These are phyloP conservation scores for Castanea mollissima DNA, from an alignment of 306 rosid species.

Conservation along the genomic window DNA sequence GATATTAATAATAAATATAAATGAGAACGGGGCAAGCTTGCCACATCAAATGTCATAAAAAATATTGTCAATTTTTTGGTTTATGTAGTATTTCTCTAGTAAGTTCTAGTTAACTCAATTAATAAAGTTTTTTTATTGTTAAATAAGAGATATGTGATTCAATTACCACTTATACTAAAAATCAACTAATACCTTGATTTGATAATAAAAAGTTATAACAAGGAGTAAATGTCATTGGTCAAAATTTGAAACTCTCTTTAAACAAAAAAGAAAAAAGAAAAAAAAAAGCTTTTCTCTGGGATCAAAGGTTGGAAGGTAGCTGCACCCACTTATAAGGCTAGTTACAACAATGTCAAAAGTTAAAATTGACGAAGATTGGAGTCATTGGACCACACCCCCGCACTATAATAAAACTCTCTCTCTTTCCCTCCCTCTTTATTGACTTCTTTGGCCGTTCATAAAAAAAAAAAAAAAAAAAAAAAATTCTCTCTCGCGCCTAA, in stretches of 20 bases:
- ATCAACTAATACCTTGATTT: fast-evolving
- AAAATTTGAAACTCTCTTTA: neutral
- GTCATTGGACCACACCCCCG: no score
- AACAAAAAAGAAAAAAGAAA: neutral
- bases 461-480: neutral
- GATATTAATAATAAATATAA: no score
- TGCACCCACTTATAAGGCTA: neutral
- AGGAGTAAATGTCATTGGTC: fast-evolving
- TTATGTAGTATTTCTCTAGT: no score
- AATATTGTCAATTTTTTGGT: no score
- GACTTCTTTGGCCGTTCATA: neutral
- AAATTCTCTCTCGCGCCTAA: neutral
- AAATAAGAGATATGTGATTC: fast-evolving
- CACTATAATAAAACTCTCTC: no score
- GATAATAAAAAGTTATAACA: fast-evolving
- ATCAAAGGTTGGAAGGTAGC: neutral
- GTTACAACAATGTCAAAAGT: no score
- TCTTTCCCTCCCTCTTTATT: neutral
- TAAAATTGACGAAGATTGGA: no score
- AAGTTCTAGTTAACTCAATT: fast-evolving
- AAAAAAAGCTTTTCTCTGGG: neutral
- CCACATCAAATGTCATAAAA: no score
- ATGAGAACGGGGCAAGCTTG: no score
- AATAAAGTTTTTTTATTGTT: fast-evolving
- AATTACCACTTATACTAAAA: fast-evolving